phyloP scores from a whole-genome alignment of 1,139 yeast species.

The Blastobotrys petasosporus region DNA sequence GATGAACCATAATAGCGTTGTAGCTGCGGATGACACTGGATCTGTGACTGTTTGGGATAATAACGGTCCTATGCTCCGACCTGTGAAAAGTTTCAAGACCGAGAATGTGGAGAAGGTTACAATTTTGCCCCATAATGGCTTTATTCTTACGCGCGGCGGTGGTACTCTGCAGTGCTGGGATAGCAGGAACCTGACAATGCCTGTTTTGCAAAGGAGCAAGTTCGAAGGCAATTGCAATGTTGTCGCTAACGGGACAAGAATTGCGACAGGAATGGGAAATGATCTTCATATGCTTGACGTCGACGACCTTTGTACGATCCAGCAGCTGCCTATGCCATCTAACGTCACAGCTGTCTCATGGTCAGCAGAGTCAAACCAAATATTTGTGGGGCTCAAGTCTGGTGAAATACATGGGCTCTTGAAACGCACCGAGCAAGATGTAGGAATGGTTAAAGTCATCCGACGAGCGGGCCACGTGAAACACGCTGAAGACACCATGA shows the following conservation, averaged over 20 bases:
- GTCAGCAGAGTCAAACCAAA: conserved; percentile 33
- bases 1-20: conserved; percentile 13
- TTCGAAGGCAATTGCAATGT: not conserved
- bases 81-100: conserved; percentile 23
- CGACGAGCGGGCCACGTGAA: conserved; percentile 34
- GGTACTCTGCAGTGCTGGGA: conserved; percentile 36
- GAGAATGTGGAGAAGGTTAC: conserved; percentile 25
- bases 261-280: conserved; percentile 26
- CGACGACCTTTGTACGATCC: conserved; percentile 33
- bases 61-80: conserved; percentile 29
- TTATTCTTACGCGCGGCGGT: conserved; percentile 28
- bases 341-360: conserved; percentile 29
- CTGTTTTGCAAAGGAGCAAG: conserved; percentile 28
- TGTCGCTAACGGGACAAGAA: conserved; percentile 23
- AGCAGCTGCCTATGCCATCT: conserved; percentile 19
- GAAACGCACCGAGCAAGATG: conserved; percentile 30
- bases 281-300: conserved; percentile 34
- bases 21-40: conserved; percentile 26
- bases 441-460: conserved; percentile 35
- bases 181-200: conserved; percentile 30
- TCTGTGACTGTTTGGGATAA: conserved; percentile 30
- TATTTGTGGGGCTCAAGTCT: conserved; percentile 33
- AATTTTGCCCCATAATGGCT: conserved; percentile 16
- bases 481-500: conserved; percentile 34
- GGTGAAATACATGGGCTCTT: conserved; percentile 35